Conservation (phyloP, 2,329 filamentous ascomycete species). For the Penicillium sp. region DNA sequence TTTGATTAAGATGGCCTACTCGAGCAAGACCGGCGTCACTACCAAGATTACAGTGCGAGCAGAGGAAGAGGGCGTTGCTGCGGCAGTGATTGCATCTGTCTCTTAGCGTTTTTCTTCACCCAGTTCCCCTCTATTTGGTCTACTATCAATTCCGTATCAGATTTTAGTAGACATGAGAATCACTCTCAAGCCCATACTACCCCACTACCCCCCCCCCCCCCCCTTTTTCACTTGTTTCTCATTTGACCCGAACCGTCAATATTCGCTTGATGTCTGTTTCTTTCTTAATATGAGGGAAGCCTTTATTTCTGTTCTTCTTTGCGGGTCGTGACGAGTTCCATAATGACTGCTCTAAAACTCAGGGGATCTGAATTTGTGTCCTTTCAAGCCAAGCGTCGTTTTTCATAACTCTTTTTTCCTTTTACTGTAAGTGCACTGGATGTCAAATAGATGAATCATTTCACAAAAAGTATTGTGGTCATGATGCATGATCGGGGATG, state of each 20-base stretch:
- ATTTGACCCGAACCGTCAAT: constrained; percentile 5
- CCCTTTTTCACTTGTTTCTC: neutral
- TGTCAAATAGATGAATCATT: constrained; percentile 1
- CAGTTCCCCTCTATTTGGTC: constrained; percentile 16
- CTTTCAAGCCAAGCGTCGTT: constrained; percentile 4
- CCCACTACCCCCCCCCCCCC: neutral
- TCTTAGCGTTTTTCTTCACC: constrained; percentile 49
- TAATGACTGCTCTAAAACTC: constrained; percentile 16
- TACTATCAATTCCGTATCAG: constrained; percentile 14
- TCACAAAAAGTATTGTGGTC: constrained; percentile 1
- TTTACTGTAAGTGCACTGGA: neutral
- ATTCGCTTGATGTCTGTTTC: constrained; percentile 4
- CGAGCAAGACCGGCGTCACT: constrained; percentile 85
- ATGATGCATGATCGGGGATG: neutral
- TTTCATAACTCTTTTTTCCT: neutral
- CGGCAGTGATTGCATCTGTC: constrained; percentile 76
- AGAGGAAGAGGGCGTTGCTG: constrained; percentile 87
- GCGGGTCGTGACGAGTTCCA: constrained; percentile 15
- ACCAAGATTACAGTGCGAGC: constrained; percentile 90
- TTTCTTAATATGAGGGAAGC: constrained; percentile 9
- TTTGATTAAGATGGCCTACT: constrained; percentile 87
- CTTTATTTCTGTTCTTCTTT: constrained; percentile 6
- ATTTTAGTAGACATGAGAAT: constrained; percentile 21
- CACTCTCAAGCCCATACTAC: constrained; percentile 3
- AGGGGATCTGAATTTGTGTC: constrained; percentile 9